Base-by-base conservation (phyloP, 2,329 filamentous ascomycete species). In the Furcasterigmium sp. region DNA sequence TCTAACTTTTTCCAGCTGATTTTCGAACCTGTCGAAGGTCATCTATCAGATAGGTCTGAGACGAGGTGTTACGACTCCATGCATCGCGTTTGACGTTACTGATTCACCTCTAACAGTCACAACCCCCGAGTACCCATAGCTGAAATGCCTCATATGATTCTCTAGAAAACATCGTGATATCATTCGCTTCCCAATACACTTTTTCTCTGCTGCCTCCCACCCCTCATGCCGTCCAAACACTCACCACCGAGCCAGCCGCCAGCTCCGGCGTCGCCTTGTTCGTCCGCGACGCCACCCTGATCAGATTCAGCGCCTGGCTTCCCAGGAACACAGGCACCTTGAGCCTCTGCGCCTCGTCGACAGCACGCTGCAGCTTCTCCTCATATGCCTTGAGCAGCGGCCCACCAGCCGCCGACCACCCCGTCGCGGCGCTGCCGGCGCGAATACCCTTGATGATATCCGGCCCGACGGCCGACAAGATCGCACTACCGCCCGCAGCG, bases 401-500 rank as follows among this genome's bases (percentile, higher is more conserved):
- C 2, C 47, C 46, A 8, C 46, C 46, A 2, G 45, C 51, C 0
- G 45, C 50, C 3, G 45, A 20, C 48, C 52, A 56, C 3, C 55
- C 52, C 3, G 54, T 50, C 4, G 41, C 45, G 2, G 49, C 51
- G 8, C 48, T 45, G 15, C 56, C 56, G 9, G 53, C 56, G 4
- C 56, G 56, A 32, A 65, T 54, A 3, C 62, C 55, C 28, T 57
- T 53, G 36, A 73, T 62, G 17, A 72, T 64, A 26, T 59, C 55
- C 2, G 61, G 63, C 0, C 68, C 68, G 20, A 62, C 50, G 7
- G 49, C 46, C 30, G 63, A 59, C 37, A 72, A 53, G 48, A 70
- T 59, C 23, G 50, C 55, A 45, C 64, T 69, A 6, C 66, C 66
- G 9, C 70, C 70, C 0, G 70, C 70, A 2, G 70, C 70, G 45